Percentiles rank a stretch among this genome's conserved stretches.
Conservation (phyloP, 179 eudicot species). For the Monotropa hypopitys region DNA sequence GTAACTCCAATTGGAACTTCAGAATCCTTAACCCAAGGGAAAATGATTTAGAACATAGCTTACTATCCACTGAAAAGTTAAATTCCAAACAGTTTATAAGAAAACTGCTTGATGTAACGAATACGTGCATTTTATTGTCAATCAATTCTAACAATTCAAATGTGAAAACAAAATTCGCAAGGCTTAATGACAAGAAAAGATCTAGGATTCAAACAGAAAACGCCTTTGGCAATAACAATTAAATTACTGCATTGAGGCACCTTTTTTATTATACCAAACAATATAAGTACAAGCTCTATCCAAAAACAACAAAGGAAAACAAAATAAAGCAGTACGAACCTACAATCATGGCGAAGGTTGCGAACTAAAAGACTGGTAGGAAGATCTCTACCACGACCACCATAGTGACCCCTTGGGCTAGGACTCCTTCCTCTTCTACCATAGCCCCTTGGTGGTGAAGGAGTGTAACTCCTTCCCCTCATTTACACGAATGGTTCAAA, state of each 20-base stretch:
- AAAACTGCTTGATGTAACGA: background rate
- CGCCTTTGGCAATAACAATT: background rate
- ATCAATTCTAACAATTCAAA: background rate
- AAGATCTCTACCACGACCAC: conserved; percentile 41
- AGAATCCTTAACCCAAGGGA: background rate
- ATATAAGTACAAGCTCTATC: background rate
- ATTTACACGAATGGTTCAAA: conserved; percentile 11
- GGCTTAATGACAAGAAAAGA: background rate
- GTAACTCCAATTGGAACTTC: background rate
- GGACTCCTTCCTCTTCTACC: conserved; percentile 34
- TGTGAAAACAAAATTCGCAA: background rate
- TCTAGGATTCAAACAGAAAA: background rate
- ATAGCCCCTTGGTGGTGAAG: conserved; percentile 69
- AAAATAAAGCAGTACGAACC: conserved; percentile 27
- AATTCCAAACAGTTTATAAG: background rate
- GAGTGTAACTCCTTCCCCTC: conserved; percentile 81
- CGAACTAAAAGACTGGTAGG: conserved; percentile 78
- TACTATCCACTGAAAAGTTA: background rate
- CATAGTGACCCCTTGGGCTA: conserved; percentile 48
- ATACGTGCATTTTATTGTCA: background rate
- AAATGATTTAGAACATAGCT: background rate
- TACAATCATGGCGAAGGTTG: conserved; percentile 73
- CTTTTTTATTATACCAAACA: background rate
- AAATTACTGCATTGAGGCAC: background rate
- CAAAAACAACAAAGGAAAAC: background rate